Base-by-base conservation (phyloP, 1,139 yeast species). In the Debaryomyces udenii region DNA sequence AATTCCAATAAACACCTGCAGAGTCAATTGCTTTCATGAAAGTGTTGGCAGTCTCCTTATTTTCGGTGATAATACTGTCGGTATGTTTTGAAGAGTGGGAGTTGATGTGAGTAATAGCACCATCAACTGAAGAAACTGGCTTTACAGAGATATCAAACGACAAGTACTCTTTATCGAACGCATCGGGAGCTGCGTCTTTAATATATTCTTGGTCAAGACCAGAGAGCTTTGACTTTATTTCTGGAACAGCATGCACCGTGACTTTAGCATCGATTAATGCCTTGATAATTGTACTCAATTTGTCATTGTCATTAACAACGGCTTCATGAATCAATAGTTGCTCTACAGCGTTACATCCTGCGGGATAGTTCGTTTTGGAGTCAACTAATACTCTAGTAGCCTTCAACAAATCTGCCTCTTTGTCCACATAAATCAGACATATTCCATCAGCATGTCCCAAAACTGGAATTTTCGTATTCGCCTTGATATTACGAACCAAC, bases 381-480 rank as follows among this genome's bases (percentile, higher is more conserved):
- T 94, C 99, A 24, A 89, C 78, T 3, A 81, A 73, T 26, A 94
- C 79, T 45, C 80, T 78, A 27, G 77, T 70, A 0, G 98, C 96
- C 77, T 87, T 89, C 11, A 64, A 75, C 10, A 86, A 51, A 53
- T 89, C 91, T 3, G 94, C 94, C 35, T 77, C 81, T 41, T 76
- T 74, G 59, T 91, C 96, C 22, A 91, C 74, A 57, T 82, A 94
- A 14, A 91, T 80, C 3, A 96, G 83, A 64, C 99, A 93, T 44
- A 93, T 86, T 38, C 99, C 99, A 63, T 93, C 99, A 7, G 99
- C 99, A 62, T 94, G 99, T 40, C 99, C 99, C 62, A 94, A 69
- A 5, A 94, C 99, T 3, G 99, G 97, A 51, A 94, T 94, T 61
- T 90, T 89, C 23, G 99, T 93, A 58, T 81, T 80, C 31, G 80